Conservation (phyloP, 331 rosid species). For the Quercus phellos region DNA sequence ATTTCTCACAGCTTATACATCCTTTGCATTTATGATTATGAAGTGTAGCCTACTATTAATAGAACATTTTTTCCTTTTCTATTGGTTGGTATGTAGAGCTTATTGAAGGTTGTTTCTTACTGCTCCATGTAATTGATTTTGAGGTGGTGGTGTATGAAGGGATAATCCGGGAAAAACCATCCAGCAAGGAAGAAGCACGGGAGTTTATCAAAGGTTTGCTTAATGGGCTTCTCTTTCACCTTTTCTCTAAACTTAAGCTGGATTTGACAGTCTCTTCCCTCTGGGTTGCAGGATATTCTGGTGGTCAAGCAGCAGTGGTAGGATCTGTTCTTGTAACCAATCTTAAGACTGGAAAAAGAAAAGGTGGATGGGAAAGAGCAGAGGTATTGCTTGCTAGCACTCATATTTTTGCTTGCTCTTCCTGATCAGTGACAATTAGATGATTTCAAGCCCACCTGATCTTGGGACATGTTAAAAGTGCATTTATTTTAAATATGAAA, state of each 20-base stretch:
- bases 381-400: conserved; percentile 51
- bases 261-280: conserved; percentile 14
- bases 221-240: not conserved
- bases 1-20: not conserved
- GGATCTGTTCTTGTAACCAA: conserved; percentile 82
- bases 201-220: conserved; percentile 72
- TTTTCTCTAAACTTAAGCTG: not conserved
- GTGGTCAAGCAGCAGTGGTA: conserved; percentile 74
- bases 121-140: conserved; percentile 28
- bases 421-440: not conserved
- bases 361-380: conserved; percentile 71
- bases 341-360: conserved; percentile 71
- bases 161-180: conserved; percentile 75
- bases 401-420: conserved; percentile 1
- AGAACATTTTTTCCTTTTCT: conserved; percentile 4
- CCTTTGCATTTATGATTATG: not conserved
- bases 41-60: not conserved
- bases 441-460: not conserved
- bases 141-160: conserved; percentile 90
- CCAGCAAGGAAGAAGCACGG: conserved; percentile 77
- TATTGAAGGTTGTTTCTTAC: conserved; percentile 9
- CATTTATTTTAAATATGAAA: not conserved
- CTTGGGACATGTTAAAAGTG: conserved; percentile 1
- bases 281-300: conserved; percentile 73
- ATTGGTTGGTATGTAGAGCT: conserved; percentile 3